Evolutionary conservation across 2,329 filamentous ascomycete genomes (phyloP), one percentile per base, ranked within the genome.

Genomic region (Colletotrichum sp.): DNA sequence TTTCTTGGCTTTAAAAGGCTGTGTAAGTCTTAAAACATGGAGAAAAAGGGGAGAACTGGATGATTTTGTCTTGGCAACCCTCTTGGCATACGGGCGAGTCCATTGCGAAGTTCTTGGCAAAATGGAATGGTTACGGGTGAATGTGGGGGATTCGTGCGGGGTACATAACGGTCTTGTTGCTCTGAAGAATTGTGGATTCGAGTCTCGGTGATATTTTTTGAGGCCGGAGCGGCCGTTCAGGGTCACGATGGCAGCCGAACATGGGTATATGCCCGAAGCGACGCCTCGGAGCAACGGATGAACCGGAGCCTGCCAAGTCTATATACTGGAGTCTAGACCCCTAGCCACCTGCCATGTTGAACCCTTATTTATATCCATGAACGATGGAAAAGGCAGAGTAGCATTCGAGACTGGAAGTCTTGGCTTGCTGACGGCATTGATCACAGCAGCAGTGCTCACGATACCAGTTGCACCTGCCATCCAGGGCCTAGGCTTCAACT

Each of bases 141-240:
- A 59, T 66, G 49, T 59, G 72, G 72, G 72, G 72, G 44, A 73
- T 21, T 15, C 15, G 60, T 71, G 72, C 67, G 67, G 72, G 72
- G 60, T 75, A 66, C 67, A 34, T 71, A 57, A 36, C 26, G 9
- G n/a, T 21, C 44, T 71, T 49, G 59, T 60, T 30, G n/a, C 57
- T 34, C 63, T 8, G 30, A 26, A 15, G n/a, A 36, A 30, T 32
- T 55, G 24, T 32, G 59, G 65, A 39, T 49, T 44, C 28, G 32
- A 30, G 24, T 26, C 28, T 72, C 62, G 62, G 70, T 34, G 63
- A 34, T 36, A 72, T 8, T 67, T 72, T 21, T 44, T 59, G 59
- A 62, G 13, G 57, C 72, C 72, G 72, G 44, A 8, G 13, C 32
- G 10, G 18, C 67, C 44, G 60, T 44, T 24, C 16, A 52, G 34